A percentile compares a stretch with the other conserved stretches of the same genome.
These are phyloP conservation scores for Leucocoprinus leucothites DNA, from an alignment of 768 basidiomycete genomes.

Conservation along the genomic window DNA sequence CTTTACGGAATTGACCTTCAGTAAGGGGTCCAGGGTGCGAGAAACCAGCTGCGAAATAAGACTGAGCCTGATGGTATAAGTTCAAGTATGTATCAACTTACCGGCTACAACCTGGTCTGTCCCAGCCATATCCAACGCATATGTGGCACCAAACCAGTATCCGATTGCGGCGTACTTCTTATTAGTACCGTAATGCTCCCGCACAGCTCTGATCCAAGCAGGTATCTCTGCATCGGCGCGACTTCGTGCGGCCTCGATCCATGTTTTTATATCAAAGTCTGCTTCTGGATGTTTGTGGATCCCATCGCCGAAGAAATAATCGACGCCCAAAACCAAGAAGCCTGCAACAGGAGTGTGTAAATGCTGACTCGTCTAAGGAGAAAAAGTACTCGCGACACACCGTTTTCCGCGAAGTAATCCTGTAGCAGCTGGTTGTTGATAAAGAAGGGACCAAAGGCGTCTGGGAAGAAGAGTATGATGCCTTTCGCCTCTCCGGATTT, in stretches of 20 bases:
- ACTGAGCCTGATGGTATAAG: too few relatives aligned
- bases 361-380: too few relatives aligned
- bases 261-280: conserved; percentile 35
- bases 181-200: conserved; percentile 37
- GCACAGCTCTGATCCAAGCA: conserved; percentile 51
- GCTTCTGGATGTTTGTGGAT: conserved; percentile 38
- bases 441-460: conserved; percentile 59
- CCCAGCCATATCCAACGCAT: conserved; percentile 41
- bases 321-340: conserved; percentile 54
- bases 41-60: conserved; percentile 53
- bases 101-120: conserved; percentile 47
- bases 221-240: conserved; percentile 39
- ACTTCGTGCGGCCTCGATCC: conserved; percentile 34
- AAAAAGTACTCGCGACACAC: conserved; percentile 26
- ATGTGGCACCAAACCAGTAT: conserved; percentile 59
- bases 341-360: conserved; percentile 29
- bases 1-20: conserved; percentile 42
- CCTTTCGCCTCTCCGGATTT: conserved; percentile 40
- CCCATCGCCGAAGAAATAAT: conserved; percentile 63
- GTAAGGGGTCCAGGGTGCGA: conserved; percentile 53
- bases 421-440: conserved; percentile 57
- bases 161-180: conserved; percentile 46
- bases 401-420: conserved; percentile 61
- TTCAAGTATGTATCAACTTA: conserved; percentile 18
- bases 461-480: conserved; percentile 55